Evolutionary conservation across 1,284 basidiomycete species (phyloP), one percentile per base, ranked within the genome.

Genomic region (Ustilago trichophora): DNA sequence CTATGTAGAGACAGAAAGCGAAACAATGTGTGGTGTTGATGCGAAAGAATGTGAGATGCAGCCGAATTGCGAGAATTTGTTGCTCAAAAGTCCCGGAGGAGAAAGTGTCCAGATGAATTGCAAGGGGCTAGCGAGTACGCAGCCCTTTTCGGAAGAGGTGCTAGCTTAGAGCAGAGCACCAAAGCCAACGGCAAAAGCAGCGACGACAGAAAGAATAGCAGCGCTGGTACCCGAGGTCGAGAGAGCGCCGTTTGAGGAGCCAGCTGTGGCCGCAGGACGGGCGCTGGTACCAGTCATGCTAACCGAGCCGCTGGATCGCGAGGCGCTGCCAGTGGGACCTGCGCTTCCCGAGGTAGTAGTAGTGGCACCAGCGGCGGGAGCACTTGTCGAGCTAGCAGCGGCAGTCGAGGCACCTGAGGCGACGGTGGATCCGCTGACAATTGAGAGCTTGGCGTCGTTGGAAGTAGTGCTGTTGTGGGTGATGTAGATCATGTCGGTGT

Each of bases 401-500:
- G 38, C 26, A 15, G 42, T 35, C 12, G 55, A 51, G 3, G 60
- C 44, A 19, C 53, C 33, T 10, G 55, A 13, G n/a, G 63, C 45
- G 41, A 53, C 52, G n/a, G 41, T 63, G 16, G 45, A 49, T 0
- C 59, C 56, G 25, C 59, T 62, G 31, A 72, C 52, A 24, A 65
- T 53, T 12, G 55, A 49, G 18, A 69, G 48, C 3, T 43, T 19
- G 0, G 37, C 64, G 19, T 56, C 29, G 41, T 43, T 53, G 33
- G 50, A 38, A 7, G 56, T 65, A 35, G 41, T 53, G 37, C 34
- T 43, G 59, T 73, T 73, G 26, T 66, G 35, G 12, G 46, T 56
- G 37, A 75, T 73, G 32, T 59, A 52, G 25, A 76, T 64, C 46
- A 67, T 71, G 49, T 76, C 73, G 16, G 73, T 76, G 52, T 51